These are phyloP conservation scores for Hanseniaspora thailandica DNA, from an alignment of 805 yeast genomes.

Conservation along the genomic window DNA sequence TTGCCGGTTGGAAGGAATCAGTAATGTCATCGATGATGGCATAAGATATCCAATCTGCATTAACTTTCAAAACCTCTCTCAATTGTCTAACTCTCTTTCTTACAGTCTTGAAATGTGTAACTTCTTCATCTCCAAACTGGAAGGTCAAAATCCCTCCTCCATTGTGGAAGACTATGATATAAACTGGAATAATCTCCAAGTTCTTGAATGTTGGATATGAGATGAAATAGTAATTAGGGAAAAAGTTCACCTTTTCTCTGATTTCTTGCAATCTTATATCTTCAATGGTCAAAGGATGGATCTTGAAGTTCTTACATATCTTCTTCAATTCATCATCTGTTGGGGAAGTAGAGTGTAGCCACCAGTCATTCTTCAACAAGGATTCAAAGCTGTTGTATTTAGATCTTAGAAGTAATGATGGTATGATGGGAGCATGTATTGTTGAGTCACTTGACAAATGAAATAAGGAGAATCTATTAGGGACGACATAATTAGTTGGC, in stretches of 20 bases:
- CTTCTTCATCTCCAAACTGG: slow-evolving; percentile 47
- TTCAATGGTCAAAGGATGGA: slow-evolving; percentile 95
- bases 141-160: slow-evolving; percentile 47
- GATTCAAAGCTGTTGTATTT: slow-evolving; percentile 54
- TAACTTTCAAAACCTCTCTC: slow-evolving; percentile 64
- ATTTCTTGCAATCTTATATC: slow-evolving; percentile 94
- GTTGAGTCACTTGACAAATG: slow-evolving; percentile 76
- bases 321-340: slow-evolving; percentile 91
- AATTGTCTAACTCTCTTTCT: slow-evolving; percentile 72
- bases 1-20: slow-evolving; percentile 74
- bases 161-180: slow-evolving; percentile 57
- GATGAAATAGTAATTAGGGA: slow-evolving; percentile 81
- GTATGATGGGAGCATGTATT: slow-evolving; percentile 76
- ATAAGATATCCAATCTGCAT: slow-evolving; percentile 74
- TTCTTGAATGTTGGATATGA: slow-evolving; percentile 94
- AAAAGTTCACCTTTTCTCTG: slow-evolving; percentile 91
- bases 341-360: slow-evolving; percentile 91
- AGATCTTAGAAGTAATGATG: slow-evolving; percentile 46
- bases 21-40: slow-evolving; percentile 76
- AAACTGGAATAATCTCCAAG: slow-evolving; percentile 65
- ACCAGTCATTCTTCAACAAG: slow-evolving; percentile 75
- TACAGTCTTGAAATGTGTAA: slow-evolving; percentile 60
- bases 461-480: slow-evolving; percentile 76
- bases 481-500: slow-evolving; percentile 28
- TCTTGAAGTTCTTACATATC: slow-evolving; percentile 84